Percentiles rank a stretch among this genome's conserved stretches.
phyloP scores from a whole-genome alignment of 352 stramenopile species.

The Phytophthora pistaciae region DNA sequence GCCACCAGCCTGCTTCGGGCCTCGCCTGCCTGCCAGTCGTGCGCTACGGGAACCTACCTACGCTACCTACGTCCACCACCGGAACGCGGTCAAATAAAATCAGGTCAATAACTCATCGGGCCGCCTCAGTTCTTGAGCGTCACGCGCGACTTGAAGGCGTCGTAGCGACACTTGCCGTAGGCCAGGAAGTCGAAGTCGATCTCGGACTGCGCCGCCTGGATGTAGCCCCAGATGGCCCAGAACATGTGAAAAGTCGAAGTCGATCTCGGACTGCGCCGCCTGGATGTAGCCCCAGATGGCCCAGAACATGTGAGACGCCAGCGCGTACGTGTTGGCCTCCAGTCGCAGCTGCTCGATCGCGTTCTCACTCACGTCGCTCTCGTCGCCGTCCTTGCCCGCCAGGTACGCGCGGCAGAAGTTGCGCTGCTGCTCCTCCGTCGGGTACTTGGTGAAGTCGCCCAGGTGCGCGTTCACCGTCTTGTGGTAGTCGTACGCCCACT shows the following conservation, averaged over 20 bases:
- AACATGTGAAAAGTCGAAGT: conserved; percentile 96
- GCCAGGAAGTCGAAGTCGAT: conserved; percentile 95
- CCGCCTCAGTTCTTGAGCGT: conserved; percentile 56
- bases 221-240: conserved; percentile 92
- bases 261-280: conserved; percentile 87
- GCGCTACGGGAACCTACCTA: conserved; percentile 22
- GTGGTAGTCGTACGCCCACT: conserved; percentile 88
- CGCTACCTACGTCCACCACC: conserved; percentile 50
- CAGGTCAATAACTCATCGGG: conserved; percentile 26
- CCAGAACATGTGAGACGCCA: conserved; percentile 93
- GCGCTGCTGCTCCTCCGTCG: conserved; percentile 68
- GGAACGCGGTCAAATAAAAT: conserved; percentile 16
- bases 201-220: conserved; percentile 89
- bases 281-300: conserved; percentile 93
- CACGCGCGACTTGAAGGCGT: conserved; percentile 70
- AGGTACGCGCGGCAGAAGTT: conserved; percentile 79
- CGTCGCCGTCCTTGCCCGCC: conserved; percentile 49
- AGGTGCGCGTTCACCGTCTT: conserved; percentile 84
- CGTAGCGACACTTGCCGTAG: conserved; percentile 83
- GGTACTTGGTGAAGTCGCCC: conserved; percentile 82
- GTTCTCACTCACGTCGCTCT: conserved; percentile 49
- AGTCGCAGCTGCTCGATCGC: conserved; percentile 68
- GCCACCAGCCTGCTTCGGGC: conserved; percentile 15
- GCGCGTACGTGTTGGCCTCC: conserved; percentile 87
- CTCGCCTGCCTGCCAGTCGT: conserved; percentile 2